Conservation (phyloP, 495 filamentous ascomycete species). For the Hypoxylon trugodes region DNA sequence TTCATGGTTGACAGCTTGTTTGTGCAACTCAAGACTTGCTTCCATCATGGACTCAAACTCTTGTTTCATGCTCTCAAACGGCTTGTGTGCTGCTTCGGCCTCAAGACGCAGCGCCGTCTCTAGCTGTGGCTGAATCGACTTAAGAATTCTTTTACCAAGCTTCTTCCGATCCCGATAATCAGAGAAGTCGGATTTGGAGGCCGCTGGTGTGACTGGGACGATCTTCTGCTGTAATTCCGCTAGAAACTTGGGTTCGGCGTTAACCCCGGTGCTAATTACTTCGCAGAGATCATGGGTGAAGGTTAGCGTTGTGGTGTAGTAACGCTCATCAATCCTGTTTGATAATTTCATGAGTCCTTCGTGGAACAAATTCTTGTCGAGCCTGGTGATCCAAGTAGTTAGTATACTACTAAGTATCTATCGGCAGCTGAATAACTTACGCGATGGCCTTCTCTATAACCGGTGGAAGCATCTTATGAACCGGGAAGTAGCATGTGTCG, state of each 20-base stretch:
- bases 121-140: slow-evolving; percentile 76
- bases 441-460: slow-evolving; percentile 78
- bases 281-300: slow-evolving; percentile 77
- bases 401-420: slow-evolving; percentile 21
- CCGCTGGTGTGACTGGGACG: slow-evolving; percentile 39
- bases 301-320: slow-evolving; percentile 75
- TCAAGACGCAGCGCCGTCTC: slow-evolving; percentile 82
- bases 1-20: slow-evolving; percentile 39
- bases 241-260: slow-evolving; percentile 46
- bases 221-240: slow-evolving; percentile 34
- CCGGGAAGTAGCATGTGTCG: slow-evolving; percentile 89
- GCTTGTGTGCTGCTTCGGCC: slow-evolving; percentile 74
- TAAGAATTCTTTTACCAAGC: slow-evolving; percentile 84
- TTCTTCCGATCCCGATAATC: slow-evolving; percentile 61
- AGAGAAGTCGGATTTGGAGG: slow-evolving; percentile 47
- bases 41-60: slow-evolving; percentile 80
- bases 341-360: slow-evolving; percentile 70
- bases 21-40: slow-evolving; percentile 55
- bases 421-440: too few species aligned
- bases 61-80: slow-evolving; percentile 72
- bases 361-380: slow-evolving; percentile 79
- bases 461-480: slow-evolving; percentile 77
- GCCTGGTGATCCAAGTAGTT: slow-evolving; percentile 55
- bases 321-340: slow-evolving; percentile 70
- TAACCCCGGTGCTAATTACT: slow-evolving; percentile 74